phyloP scores from a whole-genome alignment of 1,284 basidiomycete species.

The Golubevia pallescens region DNA sequence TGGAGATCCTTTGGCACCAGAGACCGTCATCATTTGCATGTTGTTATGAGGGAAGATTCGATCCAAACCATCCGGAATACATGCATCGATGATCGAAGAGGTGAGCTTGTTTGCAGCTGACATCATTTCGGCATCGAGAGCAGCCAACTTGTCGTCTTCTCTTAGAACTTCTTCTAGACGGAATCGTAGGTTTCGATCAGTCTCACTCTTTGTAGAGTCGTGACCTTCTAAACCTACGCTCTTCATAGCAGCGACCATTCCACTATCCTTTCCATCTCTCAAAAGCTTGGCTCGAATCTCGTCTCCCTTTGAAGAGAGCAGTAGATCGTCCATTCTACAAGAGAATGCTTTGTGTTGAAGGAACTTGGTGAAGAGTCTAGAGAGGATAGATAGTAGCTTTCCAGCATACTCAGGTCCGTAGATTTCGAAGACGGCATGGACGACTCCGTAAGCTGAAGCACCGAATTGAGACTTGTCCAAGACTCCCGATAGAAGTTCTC shows the following conservation, averaged over 20 bases:
- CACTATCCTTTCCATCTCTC: conserved; percentile 74
- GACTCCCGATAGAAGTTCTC: conserved; percentile 88
- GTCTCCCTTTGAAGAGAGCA: conserved; percentile 85
- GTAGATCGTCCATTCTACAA: conserved; percentile 98
- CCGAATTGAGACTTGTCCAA: conserved; percentile 98
- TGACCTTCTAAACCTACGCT: conserved; percentile 68
- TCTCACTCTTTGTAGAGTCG: conserved; percentile 55
- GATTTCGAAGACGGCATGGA: conserved; percentile 98
- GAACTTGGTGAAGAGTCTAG: conserved; percentile 94
- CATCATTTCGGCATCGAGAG: conserved; percentile 85
- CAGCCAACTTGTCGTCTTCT: conserved; percentile 96
- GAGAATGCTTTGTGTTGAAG: conserved; percentile 96
- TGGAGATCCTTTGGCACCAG: conserved; percentile 95
- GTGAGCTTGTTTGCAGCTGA: conserved; percentile 74
- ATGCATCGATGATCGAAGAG: conserved; percentile 74
- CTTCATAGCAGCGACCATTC: conserved; percentile 81
- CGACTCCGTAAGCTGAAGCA: conserved; percentile 91
- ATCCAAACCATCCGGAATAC: conserved; percentile 82
- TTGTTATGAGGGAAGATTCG: conserved; percentile 88
- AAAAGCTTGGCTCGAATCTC: conserved; percentile 75
- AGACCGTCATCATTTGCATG: conserved; percentile 99
- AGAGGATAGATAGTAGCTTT: conserved; percentile 87
- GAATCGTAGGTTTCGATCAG: conserved; percentile 68
- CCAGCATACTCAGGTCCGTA: conserved; percentile 91
- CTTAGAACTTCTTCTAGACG: conserved; percentile 88